Evolutionary conservation across 768 basidiomycete species (phyloP).

Genomic region (Hysterangium stoloniferum): DNA sequence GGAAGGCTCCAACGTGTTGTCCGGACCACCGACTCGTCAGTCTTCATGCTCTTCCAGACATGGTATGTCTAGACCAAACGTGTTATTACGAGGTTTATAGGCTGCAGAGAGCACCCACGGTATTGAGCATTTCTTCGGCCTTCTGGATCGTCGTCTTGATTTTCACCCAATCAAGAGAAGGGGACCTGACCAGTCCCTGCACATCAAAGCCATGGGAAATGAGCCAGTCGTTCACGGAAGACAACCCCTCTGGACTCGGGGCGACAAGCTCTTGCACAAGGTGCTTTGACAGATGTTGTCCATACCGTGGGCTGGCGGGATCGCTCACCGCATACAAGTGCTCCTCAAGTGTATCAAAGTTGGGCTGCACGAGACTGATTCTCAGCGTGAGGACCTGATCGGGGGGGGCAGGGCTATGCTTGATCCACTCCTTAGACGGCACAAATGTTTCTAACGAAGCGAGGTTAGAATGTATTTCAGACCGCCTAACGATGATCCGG

Average conservation of each 20-base stretch:
- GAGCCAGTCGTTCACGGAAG: slow-evolving; percentile 24
- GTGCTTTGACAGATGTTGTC: slow-evolving; percentile 14
- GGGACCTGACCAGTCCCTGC: slow-evolving; percentile 42
- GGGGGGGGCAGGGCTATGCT: slow-evolving; percentile 6
- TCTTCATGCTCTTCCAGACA: slow-evolving; percentile 47
- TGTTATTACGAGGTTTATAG: too few species aligned
- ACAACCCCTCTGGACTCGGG: slow-evolving; percentile 6
- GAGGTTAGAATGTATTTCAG: too few species aligned
- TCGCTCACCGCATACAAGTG: slow-evolving; percentile 13
- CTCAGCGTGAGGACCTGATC: slow-evolving; percentile 11
- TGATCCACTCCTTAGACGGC: slow-evolving; percentile 3
- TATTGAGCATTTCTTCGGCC: slow-evolving; percentile 65
- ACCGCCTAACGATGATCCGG: too few species aligned
- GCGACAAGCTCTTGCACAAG: slow-evolving; percentile 13
- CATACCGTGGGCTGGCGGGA: slow-evolving; percentile 12
- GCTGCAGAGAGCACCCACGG: slow-evolving; percentile 40
- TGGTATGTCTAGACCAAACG: slow-evolving; percentile 46
- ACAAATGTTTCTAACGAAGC: not conserved
- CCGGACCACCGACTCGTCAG: slow-evolving; percentile 49
- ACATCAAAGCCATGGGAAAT: slow-evolving; percentile 44
- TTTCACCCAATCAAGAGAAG: slow-evolving; percentile 64
- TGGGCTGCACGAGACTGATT: slow-evolving; percentile 13
- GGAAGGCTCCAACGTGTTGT: slow-evolving; percentile 69
- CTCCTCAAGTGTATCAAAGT: slow-evolving; percentile 12
- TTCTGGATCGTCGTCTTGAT: slow-evolving; percentile 47